Conservation (phyloP, 2,329 filamentous ascomycete genomes). For the Colletotrichum aenigma region DNA sequence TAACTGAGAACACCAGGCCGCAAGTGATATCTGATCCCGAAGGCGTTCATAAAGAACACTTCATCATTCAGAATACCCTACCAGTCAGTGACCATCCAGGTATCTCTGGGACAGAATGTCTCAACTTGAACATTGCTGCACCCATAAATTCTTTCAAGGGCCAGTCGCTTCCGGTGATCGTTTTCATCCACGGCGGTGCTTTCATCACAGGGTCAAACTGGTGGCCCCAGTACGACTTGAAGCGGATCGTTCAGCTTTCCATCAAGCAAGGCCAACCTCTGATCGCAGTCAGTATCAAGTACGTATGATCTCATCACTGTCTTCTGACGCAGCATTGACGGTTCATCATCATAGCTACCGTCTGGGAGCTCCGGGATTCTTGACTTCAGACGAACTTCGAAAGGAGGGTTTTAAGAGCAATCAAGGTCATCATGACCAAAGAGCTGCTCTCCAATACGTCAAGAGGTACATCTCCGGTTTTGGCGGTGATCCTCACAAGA, state of each 20-base stretch:
- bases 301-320: slow-evolving; percentile 12
- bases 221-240: slow-evolving; percentile 56
- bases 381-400: slow-evolving; percentile 52
- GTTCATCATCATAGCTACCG: slow-evolving; percentile 45
- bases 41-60: slow-evolving; percentile 49
- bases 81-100: slow-evolving; percentile 37
- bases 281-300: slow-evolving; percentile 51
- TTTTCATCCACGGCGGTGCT: slow-evolving; percentile 59
- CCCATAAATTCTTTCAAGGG: slow-evolving; percentile 30
- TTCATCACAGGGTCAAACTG: slow-evolving; percentile 52
- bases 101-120: slow-evolving; percentile 51
- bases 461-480: slow-evolving; percentile 35
- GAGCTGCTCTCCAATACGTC: slow-evolving; percentile 35
- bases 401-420: slow-evolving; percentile 48
- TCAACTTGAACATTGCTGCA: slow-evolving; percentile 57
- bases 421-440: slow-evolving; percentile 45
- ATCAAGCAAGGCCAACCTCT: slow-evolving; percentile 46
- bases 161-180: slow-evolving; percentile 50
- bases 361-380: slow-evolving; percentile 44
- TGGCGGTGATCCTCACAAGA: slow-evolving; percentile 33
- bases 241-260: slow-evolving; percentile 47
- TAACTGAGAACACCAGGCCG: slow-evolving; percentile 25
- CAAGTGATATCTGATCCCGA: slow-evolving; percentile 40
- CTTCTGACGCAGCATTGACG: background rate
- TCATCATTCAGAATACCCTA: slow-evolving; percentile 51